These are phyloP conservation scores for Niebla homalea DNA, from an alignment of 495 filamentous ascomycete species.

Conservation along the genomic window DNA sequence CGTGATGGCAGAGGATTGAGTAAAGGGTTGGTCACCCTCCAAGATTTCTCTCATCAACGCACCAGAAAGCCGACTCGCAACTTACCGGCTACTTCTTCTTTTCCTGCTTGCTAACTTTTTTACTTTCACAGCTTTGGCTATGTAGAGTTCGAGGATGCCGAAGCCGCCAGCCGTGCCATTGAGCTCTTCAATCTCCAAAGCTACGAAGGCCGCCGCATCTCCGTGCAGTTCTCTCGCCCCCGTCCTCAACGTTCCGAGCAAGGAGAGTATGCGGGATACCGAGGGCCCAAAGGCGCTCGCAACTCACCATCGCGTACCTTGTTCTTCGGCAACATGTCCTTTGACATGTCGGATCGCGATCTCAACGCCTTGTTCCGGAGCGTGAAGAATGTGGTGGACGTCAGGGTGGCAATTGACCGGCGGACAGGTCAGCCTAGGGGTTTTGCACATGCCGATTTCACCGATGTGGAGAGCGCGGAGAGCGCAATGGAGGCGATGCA, in stretches of 20 bases:
- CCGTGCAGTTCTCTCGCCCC: conserved; percentile 37
- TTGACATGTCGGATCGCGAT: conserved; percentile 78
- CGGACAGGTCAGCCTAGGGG: conserved; percentile 76
- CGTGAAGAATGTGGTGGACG: conserved; percentile 58
- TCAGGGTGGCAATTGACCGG: conserved; percentile 82
- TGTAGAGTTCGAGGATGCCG: conserved; percentile 47
- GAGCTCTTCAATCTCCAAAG: conserved; percentile 50
- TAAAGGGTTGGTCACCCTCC: conserved; percentile 56
- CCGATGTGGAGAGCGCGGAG: conserved; percentile 46
- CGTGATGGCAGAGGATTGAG: conserved; percentile 64
- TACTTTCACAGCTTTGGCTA: conserved; percentile 48
- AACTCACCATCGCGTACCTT: conserved; percentile 41
- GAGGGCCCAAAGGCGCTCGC: not conserved
- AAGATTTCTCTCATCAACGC: not conserved
- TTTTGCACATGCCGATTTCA: conserved; percentile 84
- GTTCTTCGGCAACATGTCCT: conserved; percentile 83
- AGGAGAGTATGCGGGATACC: not conserved
- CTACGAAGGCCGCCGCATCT: conserved; percentile 65
- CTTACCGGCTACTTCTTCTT: no score
- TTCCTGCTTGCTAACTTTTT: conserved; percentile 17
- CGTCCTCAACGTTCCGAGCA: not conserved
- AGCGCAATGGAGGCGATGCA: conserved; percentile 42
- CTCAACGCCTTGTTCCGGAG: conserved; percentile 68
- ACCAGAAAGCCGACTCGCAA: no score
- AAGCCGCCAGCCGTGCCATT: conserved; percentile 48